A percentile compares a stretch with the other conserved stretches of the same genome.
These are phyloP conservation scores for Diaporthe citrichinensis DNA, from an alignment of 2,329 filamentous ascomycete species.

Conservation along the genomic window DNA sequence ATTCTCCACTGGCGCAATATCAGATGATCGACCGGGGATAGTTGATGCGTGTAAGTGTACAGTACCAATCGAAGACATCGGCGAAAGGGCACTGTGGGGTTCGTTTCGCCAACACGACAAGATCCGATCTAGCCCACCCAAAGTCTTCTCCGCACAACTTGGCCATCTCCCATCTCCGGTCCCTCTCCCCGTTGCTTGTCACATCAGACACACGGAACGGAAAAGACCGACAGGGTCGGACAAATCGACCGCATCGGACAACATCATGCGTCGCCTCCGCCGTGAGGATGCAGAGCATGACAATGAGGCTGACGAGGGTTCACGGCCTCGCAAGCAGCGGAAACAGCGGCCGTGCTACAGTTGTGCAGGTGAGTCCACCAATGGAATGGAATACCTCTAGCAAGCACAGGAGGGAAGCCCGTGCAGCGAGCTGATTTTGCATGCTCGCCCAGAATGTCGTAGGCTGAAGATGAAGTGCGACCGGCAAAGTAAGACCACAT, in stretches of 20 bases:
- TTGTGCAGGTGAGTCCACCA: background rate
- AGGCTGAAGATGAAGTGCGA: constrained; percentile 21
- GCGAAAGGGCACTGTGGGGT: background rate
- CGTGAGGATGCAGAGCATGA: background rate
- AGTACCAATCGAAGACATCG: background rate
- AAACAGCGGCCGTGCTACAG: constrained; percentile 17
- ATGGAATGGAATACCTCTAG: background rate
- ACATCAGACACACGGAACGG: background rate
- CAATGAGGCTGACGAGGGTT: background rate
- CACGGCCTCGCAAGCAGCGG: constrained; percentile 11
- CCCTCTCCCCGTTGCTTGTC: background rate
- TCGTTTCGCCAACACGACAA: background rate
- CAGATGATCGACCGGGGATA: background rate
- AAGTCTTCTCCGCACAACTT: constrained; percentile 11
- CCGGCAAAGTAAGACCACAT: background rate
- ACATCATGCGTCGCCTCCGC: constrained; percentile 12
- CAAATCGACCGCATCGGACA: background rate
- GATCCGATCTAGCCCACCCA: background rate
- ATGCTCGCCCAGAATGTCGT: background rate
- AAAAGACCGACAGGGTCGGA: background rate
- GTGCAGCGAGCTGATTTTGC: background rate
- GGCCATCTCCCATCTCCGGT: background rate
- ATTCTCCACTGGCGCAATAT: background rate
- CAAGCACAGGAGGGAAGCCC: no score
- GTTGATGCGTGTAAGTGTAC: background rate